phyloP scores from a whole-genome alignment of 1,284 basidiomycete species.

The Trichosporon sp. region DNA sequence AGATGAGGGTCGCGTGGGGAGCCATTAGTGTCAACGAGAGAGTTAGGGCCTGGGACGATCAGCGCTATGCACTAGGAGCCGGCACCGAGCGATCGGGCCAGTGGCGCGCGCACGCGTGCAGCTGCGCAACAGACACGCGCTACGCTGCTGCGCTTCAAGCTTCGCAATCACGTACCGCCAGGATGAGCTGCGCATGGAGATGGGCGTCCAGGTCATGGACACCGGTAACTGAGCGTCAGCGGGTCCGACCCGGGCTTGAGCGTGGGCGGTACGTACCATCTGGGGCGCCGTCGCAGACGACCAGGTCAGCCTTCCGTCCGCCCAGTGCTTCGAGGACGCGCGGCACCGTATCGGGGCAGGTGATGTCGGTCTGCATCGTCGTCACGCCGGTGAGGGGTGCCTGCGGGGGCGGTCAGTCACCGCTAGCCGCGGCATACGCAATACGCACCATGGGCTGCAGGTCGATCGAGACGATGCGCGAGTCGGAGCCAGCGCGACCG shows the following conservation, averaged over 20 bases:
- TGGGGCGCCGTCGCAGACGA: slow-evolving; percentile 59
- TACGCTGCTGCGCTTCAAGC: not conserved
- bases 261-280: slow-evolving; percentile 50
- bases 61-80: not conserved
- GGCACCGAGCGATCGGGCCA: not conserved
- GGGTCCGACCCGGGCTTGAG: not conserved
- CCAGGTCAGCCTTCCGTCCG: slow-evolving; percentile 54
- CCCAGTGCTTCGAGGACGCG: slow-evolving; percentile 53
- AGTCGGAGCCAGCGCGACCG: slow-evolving; percentile 9
- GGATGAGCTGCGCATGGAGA: slow-evolving; percentile 56
- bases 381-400: slow-evolving; percentile 55
- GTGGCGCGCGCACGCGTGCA: not conserved
- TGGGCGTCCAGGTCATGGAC: slow-evolving; percentile 58
- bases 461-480: slow-evolving; percentile 56
- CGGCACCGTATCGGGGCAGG: slow-evolving; percentile 53
- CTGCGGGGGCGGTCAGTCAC: slow-evolving; percentile 25
- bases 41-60: slow-evolving; percentile 50
- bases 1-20: slow-evolving; percentile 54
- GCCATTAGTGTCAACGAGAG: slow-evolving; percentile 56
- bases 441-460: slow-evolving; percentile 55
- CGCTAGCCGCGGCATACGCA: not conserved
- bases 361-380: slow-evolving; percentile 57
- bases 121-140: not conserved
- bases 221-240: slow-evolving; percentile 52
- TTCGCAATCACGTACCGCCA: slow-evolving; percentile 47